A percentile compares a stretch with the other conserved stretches of the same genome.
These are phyloP conservation scores for Tuber borchii DNA, from an alignment of 495 filamentous ascomycete genomes.

Conservation along the genomic window DNA sequence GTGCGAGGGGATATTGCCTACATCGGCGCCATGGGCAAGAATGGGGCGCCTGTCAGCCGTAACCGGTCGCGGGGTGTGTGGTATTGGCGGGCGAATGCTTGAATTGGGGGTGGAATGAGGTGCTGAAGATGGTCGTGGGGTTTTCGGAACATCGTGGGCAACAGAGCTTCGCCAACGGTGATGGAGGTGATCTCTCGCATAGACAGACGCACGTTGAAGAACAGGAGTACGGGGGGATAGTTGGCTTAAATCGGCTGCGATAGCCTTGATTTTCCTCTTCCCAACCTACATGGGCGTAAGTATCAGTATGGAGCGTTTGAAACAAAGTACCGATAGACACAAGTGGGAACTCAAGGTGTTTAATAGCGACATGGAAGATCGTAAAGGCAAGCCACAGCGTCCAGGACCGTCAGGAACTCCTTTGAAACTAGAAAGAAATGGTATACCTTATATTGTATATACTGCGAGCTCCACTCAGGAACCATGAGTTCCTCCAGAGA, in stretches of 20 bases:
- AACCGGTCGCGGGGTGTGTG: not conserved
- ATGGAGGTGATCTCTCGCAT: not conserved
- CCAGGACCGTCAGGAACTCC: not conserved
- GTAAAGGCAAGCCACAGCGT: not conserved
- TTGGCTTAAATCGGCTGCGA: constrained; percentile 8
- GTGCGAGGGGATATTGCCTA: not conserved
- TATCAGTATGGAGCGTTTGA: constrained; percentile 8
- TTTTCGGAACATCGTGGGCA: not conserved
- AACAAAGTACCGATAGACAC: not conserved
- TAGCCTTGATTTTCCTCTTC: constrained; percentile 39
- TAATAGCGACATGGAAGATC: not conserved
- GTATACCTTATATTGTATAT: constrained; percentile 42
- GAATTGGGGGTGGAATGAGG: not conserved
- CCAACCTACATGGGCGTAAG: constrained; percentile 22
- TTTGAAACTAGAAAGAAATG: not conserved
- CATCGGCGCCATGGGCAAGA: too few species aligned
- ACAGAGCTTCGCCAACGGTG: not conserved
- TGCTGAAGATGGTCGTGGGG: not conserved
- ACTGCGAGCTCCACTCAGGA: constrained; percentile 42
- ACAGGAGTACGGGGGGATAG: not conserved
- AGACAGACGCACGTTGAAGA: not conserved
- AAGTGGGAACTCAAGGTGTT: not conserved
- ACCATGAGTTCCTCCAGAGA: constrained; percentile 41
- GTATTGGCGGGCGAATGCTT: not conserved
- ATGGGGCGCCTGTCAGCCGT: not conserved